Percentiles rank a stretch among this genome's conserved stretches.
These are phyloP conservation scores for Suillus tomentosus DNA, from an alignment of 768 basidiomycete species.

Conservation along the genomic window DNA sequence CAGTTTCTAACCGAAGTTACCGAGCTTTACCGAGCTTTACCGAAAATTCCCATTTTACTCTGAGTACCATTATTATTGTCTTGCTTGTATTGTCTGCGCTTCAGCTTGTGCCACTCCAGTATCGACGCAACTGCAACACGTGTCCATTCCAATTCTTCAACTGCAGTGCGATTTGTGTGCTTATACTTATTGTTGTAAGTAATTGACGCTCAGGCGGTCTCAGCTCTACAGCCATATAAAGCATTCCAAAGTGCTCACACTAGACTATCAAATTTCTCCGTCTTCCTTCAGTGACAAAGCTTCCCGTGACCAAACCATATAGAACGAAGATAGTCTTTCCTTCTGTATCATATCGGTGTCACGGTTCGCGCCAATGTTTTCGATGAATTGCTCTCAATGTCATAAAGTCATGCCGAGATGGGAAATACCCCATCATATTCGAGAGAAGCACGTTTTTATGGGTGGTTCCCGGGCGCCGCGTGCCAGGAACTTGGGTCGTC, in stretches of 20 bases:
- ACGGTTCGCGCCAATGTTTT: neutral
- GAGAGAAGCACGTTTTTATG: neutral
- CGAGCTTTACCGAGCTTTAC: too few relatives aligned
- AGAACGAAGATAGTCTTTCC: neutral
- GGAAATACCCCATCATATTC: neutral
- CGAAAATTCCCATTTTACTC: too few relatives aligned
- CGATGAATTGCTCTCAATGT: neutral
- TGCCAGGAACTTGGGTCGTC: neutral
- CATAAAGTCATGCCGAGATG: neutral
- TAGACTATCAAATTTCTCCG: neutral
- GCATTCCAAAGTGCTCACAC: neutral
- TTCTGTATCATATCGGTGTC: neutral
- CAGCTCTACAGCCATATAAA: neutral
- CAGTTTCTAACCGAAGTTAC: too few relatives aligned
- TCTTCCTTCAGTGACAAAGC: neutral
- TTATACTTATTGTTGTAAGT: neutral
- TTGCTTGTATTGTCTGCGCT: neutral
- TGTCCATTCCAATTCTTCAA: neutral
- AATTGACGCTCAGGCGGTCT: neutral
- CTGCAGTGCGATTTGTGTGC: neutral
- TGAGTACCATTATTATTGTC: neutral
- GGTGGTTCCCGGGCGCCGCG: neutral
- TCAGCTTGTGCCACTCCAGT: neutral
- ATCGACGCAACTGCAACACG: neutral
- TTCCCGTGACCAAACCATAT: neutral